A percentile compares a stretch with the other conserved stretches of the same genome.
Evolutionary conservation across 139 green algal species (phyloP).

Genomic region (Edaphochlamys debaryana): DNA sequence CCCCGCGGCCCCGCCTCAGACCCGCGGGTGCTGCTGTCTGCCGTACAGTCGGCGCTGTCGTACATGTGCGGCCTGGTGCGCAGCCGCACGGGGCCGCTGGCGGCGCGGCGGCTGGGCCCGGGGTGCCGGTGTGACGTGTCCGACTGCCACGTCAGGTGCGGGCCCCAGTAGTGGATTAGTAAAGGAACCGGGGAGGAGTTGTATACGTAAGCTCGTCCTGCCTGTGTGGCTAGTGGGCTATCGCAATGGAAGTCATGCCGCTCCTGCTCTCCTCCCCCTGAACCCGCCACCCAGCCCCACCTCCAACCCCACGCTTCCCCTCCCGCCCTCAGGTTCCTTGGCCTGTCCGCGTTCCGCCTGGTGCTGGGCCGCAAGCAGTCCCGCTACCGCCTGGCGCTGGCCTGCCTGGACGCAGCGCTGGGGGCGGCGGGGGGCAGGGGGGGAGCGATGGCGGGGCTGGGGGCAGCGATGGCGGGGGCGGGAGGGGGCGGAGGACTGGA

Average conservation of each 20-base stretch:
- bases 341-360: constrained; percentile 69
- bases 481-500: too few species aligned
- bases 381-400: constrained; percentile 20
- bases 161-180: too few species aligned
- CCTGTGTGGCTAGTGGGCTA: too few species aligned
- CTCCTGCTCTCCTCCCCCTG: too few species aligned
- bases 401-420: constrained; percentile 51
- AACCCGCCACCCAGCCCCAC: too few species aligned
- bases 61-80: constrained; percentile 48
- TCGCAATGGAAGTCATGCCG: too few species aligned
- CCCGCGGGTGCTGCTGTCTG: constrained; percentile 31
- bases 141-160: constrained; percentile 34
- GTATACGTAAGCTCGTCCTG: too few species aligned
- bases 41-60: constrained; percentile 33
- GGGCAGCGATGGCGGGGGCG: too few species aligned
- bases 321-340: constrained; percentile 63
- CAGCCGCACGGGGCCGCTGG: background rate
- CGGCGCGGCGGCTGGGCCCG: constrained; percentile 31
- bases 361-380: constrained; percentile 73
- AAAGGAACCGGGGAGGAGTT: too few species aligned
- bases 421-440: too few species aligned
- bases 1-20: constrained; percentile 7
- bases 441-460: too few species aligned
- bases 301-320: too few species aligned
- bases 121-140: constrained; percentile 45